Evolutionary conservation across 495 filamentous ascomycete genomes (phyloP).

Genomic region (Sordaria brevicollis): DNA sequence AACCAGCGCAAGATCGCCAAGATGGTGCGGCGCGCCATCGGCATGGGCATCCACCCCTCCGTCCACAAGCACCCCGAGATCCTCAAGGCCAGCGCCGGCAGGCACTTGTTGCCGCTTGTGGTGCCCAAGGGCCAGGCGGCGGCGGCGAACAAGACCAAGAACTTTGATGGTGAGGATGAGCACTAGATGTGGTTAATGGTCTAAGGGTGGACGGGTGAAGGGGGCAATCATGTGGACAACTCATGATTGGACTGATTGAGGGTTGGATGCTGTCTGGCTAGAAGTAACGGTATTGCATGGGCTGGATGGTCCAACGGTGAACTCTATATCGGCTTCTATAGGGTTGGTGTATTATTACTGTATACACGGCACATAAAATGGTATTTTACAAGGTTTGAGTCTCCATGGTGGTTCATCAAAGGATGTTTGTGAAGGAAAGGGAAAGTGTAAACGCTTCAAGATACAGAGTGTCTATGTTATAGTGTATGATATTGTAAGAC

Average conservation of each 20-base stretch:
- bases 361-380: background rate
- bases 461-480: background rate
- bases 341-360: background rate
- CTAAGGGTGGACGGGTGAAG: background rate
- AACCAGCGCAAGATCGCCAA: constrained; percentile 92
- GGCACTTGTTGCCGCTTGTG: background rate
- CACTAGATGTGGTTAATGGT: background rate
- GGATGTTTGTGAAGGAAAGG: background rate
- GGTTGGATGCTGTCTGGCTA: background rate
- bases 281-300: background rate
- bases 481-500: background rate
- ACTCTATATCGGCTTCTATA: background rate
- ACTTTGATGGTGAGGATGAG: background rate
- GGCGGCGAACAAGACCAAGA: background rate
- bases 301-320: background rate
- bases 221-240: background rate
- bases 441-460: background rate
- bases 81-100: constrained; percentile 30
- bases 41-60: constrained; percentile 83
- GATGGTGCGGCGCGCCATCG: constrained; percentile 78
- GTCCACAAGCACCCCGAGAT: constrained; percentile 91
- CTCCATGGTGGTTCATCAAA: background rate
- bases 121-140: background rate
- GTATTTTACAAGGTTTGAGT: background rate
- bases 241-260: background rate